A percentile compares a stretch with the other conserved stretches of the same genome.
Evolutionary conservation across 1,139 yeast species (phyloP).

Genomic region (Blastobotrys proliferans): DNA sequence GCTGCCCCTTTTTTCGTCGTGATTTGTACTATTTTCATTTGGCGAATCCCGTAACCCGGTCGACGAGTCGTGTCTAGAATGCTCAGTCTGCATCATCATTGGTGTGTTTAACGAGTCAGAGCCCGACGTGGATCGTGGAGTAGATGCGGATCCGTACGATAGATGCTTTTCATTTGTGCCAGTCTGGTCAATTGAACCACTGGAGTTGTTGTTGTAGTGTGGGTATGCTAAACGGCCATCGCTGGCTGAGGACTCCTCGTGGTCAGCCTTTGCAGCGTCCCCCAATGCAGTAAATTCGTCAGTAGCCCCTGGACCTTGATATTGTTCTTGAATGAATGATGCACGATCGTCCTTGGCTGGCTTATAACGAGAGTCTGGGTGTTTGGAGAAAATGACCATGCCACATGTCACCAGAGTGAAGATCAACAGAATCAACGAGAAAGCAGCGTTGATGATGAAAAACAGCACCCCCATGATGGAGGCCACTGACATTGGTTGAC

Average conservation of each 20-base stretch:
- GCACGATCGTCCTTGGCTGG: slow-evolving; percentile 96
- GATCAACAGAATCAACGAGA: slow-evolving; percentile 75
- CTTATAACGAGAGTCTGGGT: slow-evolving; percentile 91
- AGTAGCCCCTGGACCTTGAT: slow-evolving; percentile 50
- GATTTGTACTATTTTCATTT: background rate
- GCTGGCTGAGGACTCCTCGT: slow-evolving; percentile 26
- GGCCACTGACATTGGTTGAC: slow-evolving; percentile 81
- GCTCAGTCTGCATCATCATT: background rate
- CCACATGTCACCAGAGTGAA: slow-evolving; percentile 78
- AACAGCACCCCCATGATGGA: slow-evolving; percentile 90
- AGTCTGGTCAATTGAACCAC: no score
- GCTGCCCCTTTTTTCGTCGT: background rate
- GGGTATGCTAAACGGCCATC: no score
- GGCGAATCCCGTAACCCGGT: slow-evolving; percentile 2
- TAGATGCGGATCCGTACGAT: background rate
- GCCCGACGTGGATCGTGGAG: slow-evolving; percentile 1
- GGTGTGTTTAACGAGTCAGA: slow-evolving; percentile 2
- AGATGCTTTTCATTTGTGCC: background rate
- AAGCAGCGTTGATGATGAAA: slow-evolving; percentile 82
- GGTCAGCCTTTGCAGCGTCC: slow-evolving; percentile 70
- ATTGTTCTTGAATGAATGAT: slow-evolving; percentile 62
- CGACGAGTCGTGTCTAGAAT: slow-evolving; percentile 4
- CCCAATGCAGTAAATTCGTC: slow-evolving; percentile 81
- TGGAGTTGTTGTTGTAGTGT: background rate
- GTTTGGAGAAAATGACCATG: slow-evolving; percentile 75